Evolutionary conservation across 2,329 filamentous ascomycete genomes (phyloP).

Genomic region (Zopfia rhizophila): DNA sequence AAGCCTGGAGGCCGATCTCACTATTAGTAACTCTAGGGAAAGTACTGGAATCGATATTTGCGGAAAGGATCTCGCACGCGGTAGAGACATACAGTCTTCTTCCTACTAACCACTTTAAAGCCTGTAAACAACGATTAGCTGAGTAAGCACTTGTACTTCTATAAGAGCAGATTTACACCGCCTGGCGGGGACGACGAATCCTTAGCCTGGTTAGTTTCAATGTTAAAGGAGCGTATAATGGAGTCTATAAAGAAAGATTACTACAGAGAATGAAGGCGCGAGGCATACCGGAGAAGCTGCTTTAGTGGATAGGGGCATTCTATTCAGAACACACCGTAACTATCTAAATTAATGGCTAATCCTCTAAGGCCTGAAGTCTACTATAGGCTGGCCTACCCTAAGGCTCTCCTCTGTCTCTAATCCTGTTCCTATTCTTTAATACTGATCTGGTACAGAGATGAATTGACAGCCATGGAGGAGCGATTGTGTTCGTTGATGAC

Average conservation of each 20-base stretch:
- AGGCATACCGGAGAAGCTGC: constrained; percentile 22
- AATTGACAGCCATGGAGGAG: constrained; percentile 19
- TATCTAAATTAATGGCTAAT: constrained; percentile 22
- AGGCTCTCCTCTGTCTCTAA: constrained; percentile 25
- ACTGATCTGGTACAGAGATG: constrained; percentile 32
- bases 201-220: constrained; percentile 18
- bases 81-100: too few species aligned
- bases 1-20: too few species aligned
- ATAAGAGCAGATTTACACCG: too few species aligned
- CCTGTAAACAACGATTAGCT: too few species aligned
- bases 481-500: constrained; percentile 40
- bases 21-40: too few species aligned
- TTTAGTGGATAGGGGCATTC: constrained; percentile 39
- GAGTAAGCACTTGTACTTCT: too few species aligned
- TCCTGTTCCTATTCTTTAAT: constrained; percentile 33
- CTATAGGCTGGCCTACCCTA: constrained; percentile 26
- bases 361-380: constrained; percentile 14
- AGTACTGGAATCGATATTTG: too few species aligned
- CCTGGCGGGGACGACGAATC: constrained; percentile 6
- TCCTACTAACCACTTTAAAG: too few species aligned
- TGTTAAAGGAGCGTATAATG: constrained; percentile 23
- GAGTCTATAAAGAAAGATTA: constrained; percentile 2
- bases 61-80: too few species aligned
- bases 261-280: not conserved
- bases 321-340: constrained; percentile 29